phyloP scores from a whole-genome alignment of 768 basidiomycete species.

The Boletus huronensis region DNA sequence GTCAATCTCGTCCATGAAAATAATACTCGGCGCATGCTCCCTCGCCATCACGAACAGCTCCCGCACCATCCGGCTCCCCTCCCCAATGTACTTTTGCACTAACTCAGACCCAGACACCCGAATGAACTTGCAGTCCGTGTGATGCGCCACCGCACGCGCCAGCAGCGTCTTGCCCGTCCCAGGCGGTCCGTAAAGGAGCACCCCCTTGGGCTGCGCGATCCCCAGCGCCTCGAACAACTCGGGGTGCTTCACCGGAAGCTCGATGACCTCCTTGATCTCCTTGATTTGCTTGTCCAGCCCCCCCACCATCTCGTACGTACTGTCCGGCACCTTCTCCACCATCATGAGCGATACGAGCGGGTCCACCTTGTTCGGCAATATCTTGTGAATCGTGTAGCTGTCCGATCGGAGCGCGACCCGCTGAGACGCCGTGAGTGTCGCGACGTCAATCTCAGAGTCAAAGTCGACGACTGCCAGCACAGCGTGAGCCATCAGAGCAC shows the following conservation, averaged over 20 bases:
- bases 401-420: slow-evolving; percentile 96
- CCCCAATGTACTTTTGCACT: slow-evolving; percentile 98
- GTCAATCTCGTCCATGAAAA: slow-evolving; percentile 99
- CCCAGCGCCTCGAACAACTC: slow-evolving; percentile 95
- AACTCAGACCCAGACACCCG: slow-evolving; percentile 91
- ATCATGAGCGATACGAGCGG: slow-evolving; percentile 99
- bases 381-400: slow-evolving; percentile 94
- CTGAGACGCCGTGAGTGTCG: slow-evolving; percentile 74
- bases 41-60: slow-evolving; percentile 98
- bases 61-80: slow-evolving; percentile 94
- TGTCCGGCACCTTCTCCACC: slow-evolving; percentile 99
- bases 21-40: slow-evolving; percentile 96
- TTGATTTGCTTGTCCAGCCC: slow-evolving; percentile 98
- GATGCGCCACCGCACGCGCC: slow-evolving; percentile 93
- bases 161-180: slow-evolving; percentile 96
- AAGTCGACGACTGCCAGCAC: slow-evolving; percentile 79
- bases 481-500: background rate
- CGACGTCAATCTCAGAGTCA: slow-evolving; percentile 80
- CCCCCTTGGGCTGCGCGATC: slow-evolving; percentile 96
- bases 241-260: slow-evolving; percentile 95
- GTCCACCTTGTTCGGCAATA: slow-evolving; percentile 96
- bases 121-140: slow-evolving; percentile 98
- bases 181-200: slow-evolving; percentile 91
- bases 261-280: slow-evolving; percentile 99
- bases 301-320: slow-evolving; percentile 99